Evolutionary conservation across 2,329 filamentous ascomycete genomes (phyloP), one percentile per base, ranked within the genome.

Genomic region (Aureobasidium sp.): DNA sequence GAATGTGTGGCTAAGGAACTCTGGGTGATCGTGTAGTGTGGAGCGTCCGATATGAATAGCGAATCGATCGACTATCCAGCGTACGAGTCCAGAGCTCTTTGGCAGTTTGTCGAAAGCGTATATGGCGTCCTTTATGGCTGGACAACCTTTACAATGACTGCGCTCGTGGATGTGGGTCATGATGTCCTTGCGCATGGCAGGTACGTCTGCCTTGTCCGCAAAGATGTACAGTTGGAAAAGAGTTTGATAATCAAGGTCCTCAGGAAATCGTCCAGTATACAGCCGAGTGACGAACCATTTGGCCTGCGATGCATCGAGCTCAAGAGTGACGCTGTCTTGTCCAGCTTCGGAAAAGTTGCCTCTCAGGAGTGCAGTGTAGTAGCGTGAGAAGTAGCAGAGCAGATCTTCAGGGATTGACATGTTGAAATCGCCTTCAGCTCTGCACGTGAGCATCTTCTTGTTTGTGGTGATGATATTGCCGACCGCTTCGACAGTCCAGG

Each of bases 381-480:
- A 61, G n/a, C 46, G 46, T 12, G 47, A 61, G 20, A 41, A 61
- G 36, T 47, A 44, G 46, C 46, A 59, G 42, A 59, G 42, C 6
- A 59, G 26, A 23, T 27, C 42, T 41, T 29, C 23, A 34, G 47
- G 56, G 27, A 57, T 13, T 23, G n/a, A 3, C 8, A 15, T 10
- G 5, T 27, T n/a, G 36, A 41, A 55, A 37, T 32, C 37, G 20
- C n/a, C 37, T 17, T 20, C 9, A 15, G 36, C 13, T 34, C 3
- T 20, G 15, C 34, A 42, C 1, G n/a, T n/a, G 36, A 55, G 20
- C n/a, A 41, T n/a, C 26, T 55, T 27, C 17, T 36, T 4, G 9
- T 29, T 20, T 32, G 37, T 42, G 23, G 37, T 27, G 13, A 55
- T 13, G 8, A 55, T 42, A 9, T 29, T 15, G 23, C 51, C 13